Conservation (phyloP, 2,329 filamentous ascomycete genomes). For the Berkeleyomyces rouxiae region DNA sequence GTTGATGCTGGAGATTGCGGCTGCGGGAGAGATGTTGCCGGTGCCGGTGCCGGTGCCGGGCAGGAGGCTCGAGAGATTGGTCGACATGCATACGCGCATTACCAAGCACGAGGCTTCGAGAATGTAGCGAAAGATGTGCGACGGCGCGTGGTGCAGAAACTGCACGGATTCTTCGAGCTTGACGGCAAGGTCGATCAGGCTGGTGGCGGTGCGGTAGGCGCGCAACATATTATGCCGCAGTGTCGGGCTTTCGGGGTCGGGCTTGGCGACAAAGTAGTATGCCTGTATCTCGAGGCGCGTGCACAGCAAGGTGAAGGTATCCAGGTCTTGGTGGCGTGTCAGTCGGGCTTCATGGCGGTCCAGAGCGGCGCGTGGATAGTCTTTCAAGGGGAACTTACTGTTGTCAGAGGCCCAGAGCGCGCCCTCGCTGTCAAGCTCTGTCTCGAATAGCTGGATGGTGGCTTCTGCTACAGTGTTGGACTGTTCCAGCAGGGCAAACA, state of each 20-base stretch:
- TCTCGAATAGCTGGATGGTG: constrained; percentile 32
- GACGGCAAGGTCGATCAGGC: constrained; percentile 27
- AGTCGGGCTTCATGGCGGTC: not conserved
- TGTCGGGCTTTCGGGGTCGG: constrained; percentile 23
- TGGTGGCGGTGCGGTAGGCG: constrained; percentile 31
- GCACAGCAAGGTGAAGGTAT: constrained; percentile 29
- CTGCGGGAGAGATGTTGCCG: constrained; percentile 16
- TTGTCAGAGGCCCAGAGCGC: constrained; percentile 5
- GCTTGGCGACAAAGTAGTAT: constrained; percentile 33
- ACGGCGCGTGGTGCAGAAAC: constrained; percentile 31
- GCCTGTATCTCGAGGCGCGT: constrained; percentile 36
- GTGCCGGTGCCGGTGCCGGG: not conserved
- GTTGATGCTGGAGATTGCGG: constrained; percentile 20
- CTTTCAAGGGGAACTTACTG: not conserved
- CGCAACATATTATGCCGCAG: constrained; percentile 30
- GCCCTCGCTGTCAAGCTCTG: constrained; percentile 34
- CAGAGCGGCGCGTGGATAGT: not conserved
- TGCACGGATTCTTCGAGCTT: constrained; percentile 25
- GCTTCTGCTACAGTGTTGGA: constrained; percentile 30
- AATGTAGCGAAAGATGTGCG: constrained; percentile 32
- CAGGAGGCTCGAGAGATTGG: constrained; percentile 21
- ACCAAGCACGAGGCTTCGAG: constrained; percentile 30
- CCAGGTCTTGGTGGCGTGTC: not conserved
- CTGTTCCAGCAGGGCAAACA: constrained; percentile 31
- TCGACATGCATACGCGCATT: constrained; percentile 17